phyloP scores from a whole-genome alignment of 2,329 filamentous ascomycete genomes.

The Epichloe coenophiala region DNA sequence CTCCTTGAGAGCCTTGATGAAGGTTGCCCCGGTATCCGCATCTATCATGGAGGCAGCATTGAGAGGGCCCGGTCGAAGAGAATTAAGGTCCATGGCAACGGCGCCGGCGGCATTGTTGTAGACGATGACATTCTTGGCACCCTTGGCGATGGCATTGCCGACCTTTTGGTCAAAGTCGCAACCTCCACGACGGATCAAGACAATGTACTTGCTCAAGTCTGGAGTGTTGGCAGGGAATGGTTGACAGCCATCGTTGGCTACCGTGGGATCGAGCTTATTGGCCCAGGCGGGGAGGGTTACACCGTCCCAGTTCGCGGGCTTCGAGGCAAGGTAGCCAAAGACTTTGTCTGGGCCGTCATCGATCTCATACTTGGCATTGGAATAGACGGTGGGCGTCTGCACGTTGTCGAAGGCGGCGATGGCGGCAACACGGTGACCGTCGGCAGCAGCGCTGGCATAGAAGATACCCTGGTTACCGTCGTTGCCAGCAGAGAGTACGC shows the following conservation, averaged over 20 bases:
- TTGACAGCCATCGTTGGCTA: constrained; percentile 36
- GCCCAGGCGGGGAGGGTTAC: constrained; percentile 36
- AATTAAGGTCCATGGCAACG: constrained; percentile 18
- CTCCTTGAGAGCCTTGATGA: constrained; percentile 28
- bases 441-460: constrained; percentile 33
- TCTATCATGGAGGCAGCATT: constrained; percentile 28
- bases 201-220: constrained; percentile 42
- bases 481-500: constrained; percentile 40
- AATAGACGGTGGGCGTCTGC: constrained; percentile 28
- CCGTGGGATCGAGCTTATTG: constrained; percentile 33
- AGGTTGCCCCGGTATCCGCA: constrained; percentile 26
- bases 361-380: constrained; percentile 27
- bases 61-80: constrained; percentile 14
- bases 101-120: constrained; percentile 40
- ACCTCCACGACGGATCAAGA: constrained; percentile 44
- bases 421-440: constrained; percentile 32
- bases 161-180: constrained; percentile 44
- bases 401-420: constrained; percentile 38
- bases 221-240: constrained; percentile 38
- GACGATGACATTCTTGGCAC: constrained; percentile 47
- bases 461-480: constrained; percentile 32
- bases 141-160: constrained; percentile 35
- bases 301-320: constrained; percentile 28
- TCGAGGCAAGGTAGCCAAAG: constrained; percentile 31
- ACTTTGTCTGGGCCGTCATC: constrained; percentile 17